Evolutionary conservation across 169 alveolate genomes (phyloP).

Genomic region (Perkinsus chesapeaki): DNA sequence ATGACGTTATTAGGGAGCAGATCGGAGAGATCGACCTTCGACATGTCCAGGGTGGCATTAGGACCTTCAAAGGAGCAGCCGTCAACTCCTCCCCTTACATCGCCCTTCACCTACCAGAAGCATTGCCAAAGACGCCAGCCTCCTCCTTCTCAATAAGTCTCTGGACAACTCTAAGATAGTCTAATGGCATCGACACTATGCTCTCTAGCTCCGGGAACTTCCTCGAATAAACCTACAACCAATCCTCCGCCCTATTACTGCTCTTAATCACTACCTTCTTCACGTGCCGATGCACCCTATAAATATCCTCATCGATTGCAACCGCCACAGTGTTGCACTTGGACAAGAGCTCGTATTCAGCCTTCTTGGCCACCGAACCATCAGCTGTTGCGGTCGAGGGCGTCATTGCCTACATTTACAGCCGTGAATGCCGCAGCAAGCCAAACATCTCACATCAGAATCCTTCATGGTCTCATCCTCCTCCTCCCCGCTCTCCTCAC

Average conservation of each 20-base stretch:
- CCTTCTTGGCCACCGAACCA: background rate
- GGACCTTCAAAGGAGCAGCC: background rate
- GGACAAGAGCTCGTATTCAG: background rate
- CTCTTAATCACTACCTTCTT: background rate
- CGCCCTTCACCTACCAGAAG: background rate
- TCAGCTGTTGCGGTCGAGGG: background rate
- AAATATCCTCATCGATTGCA: background rate
- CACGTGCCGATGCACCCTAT: background rate
- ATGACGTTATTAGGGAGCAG: conserved; percentile 63
- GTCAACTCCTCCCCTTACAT: conserved; percentile 39
- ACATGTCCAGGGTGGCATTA: conserved; percentile 36
- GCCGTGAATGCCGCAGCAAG: background rate
- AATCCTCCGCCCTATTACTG: background rate
- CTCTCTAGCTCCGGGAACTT: conserved; percentile 62
- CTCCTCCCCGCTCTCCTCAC: background rate
- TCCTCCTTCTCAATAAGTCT: conserved; percentile 22
- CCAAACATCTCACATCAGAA: background rate
- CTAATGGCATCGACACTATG: conserved; percentile 59
- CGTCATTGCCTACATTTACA: background rate
- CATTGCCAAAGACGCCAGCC: background rate
- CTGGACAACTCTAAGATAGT: conserved; percentile 64
- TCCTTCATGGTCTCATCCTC: background rate
- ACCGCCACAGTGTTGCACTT: background rate
- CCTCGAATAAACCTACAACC: background rate
- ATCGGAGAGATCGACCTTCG: conserved; percentile 54